A percentile compares a stretch with the other conserved stretches of the same genome.
These are phyloP conservation scores for Orychophragmus violaceus DNA, from an alignment of 345 rosid species.

Conservation along the genomic window DNA sequence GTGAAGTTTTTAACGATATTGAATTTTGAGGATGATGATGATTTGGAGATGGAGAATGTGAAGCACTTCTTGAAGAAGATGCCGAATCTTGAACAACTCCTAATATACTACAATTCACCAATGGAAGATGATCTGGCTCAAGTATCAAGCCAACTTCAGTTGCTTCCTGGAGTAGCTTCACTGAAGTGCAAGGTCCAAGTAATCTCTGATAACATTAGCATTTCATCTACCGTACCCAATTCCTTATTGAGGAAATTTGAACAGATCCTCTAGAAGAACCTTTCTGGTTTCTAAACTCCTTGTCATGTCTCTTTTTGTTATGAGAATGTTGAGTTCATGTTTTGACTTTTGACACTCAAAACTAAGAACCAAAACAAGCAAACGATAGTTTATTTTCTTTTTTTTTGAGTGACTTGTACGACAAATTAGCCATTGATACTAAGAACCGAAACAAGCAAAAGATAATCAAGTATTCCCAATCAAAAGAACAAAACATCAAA, in stretches of 20 bases:
- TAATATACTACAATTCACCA: slow-evolving; percentile 11
- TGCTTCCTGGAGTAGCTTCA: slow-evolving; percentile 8
- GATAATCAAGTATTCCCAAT: not conserved
- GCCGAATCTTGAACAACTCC: slow-evolving; percentile 12
- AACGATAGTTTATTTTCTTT: too few species aligned
- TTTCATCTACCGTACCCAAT: not conserved
- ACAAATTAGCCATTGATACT: not conserved
- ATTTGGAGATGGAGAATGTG: not conserved
- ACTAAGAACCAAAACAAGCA: too few species aligned
- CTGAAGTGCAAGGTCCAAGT: slow-evolving; percentile 17
- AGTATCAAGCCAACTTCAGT: slow-evolving; percentile 6
- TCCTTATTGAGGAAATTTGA: not conserved
- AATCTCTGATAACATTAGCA: slow-evolving; percentile 7
- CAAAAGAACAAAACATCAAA: not conserved
- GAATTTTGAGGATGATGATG: not conserved
- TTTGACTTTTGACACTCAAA: too few species aligned
- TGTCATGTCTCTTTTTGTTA: not conserved
- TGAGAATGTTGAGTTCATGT: not conserved
- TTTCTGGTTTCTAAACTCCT: not conserved
- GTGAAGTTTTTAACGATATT: slow-evolving; percentile 21
- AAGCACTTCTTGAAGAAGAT: slow-evolving; percentile 6
- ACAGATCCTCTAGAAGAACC: not conserved
- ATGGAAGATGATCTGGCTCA: not conserved
- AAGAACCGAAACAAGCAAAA: not conserved
- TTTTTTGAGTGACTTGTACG: not conserved